These are phyloP conservation scores for Penicillium lividum DNA, from an alignment of 495 filamentous ascomycete genomes.

Conservation along the genomic window DNA sequence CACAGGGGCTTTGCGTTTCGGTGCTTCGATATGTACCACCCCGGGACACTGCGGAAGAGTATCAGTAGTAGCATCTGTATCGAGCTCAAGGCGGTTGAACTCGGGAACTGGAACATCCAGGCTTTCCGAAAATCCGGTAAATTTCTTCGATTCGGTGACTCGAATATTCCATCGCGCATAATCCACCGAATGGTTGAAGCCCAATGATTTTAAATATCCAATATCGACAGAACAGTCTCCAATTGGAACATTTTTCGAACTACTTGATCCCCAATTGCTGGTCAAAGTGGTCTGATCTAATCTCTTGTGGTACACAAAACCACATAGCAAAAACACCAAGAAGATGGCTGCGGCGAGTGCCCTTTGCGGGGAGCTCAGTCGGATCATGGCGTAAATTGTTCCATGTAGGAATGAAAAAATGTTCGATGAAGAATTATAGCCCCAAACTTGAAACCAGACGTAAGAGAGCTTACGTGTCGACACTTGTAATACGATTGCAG, in stretches of 20 bases:
- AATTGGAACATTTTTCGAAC: background rate
- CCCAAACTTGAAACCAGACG: background rate
- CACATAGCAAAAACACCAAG: background rate
- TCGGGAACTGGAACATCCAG: background rate
- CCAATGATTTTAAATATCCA: background rate
- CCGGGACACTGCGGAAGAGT: constrained; percentile 2
- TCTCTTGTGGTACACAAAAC: background rate
- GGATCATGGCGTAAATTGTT: background rate
- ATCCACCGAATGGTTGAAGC: background rate
- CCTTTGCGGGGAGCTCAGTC: background rate
- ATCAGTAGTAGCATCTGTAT: background rate
- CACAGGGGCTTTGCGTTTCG: constrained; percentile 10
- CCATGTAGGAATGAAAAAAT: background rate
- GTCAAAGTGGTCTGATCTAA: background rate
- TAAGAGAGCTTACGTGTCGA: background rate
- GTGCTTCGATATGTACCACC: constrained; percentile 20
- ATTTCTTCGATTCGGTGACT: constrained; percentile 6
- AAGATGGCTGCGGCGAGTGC: background rate
- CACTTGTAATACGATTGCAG: background rate
- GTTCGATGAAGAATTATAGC: background rate
- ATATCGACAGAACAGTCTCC: constrained; percentile 1
- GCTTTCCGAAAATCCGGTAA: constrained; percentile 2
- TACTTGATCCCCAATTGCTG: background rate
- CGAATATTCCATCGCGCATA: constrained; percentile 15
- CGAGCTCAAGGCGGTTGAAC: background rate